phyloP scores from a whole-genome alignment of 225 moss, liverwort and hornwort genomes.

The Sphagnum contortum region DNA sequence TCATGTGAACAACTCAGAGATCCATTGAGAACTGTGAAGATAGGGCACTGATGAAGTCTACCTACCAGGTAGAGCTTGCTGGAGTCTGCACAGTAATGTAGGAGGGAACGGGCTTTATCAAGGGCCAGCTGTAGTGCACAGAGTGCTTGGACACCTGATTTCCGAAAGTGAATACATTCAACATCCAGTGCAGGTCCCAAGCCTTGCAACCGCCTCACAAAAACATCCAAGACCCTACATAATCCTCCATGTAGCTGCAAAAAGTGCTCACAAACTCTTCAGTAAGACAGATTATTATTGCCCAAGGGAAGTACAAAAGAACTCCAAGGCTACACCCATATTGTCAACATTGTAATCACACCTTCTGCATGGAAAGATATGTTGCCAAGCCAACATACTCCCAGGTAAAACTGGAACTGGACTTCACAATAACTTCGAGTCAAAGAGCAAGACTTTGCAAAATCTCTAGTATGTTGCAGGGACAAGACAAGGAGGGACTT shows the following conservation, averaged over 20 bases:
- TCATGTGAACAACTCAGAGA: not conserved
- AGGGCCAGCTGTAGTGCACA: slow-evolving; percentile 61
- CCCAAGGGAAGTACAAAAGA: too few species aligned
- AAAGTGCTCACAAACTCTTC: too few species aligned
- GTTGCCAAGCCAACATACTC: too few species aligned
- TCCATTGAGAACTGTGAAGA: not conserved
- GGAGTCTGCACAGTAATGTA: slow-evolving; percentile 69
- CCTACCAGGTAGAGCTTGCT: slow-evolving; percentile 82
- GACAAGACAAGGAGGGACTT: too few species aligned
- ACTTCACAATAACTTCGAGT: too few species aligned
- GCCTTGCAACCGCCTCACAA: slow-evolving; percentile 50
- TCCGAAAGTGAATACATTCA: slow-evolving; percentile 55
- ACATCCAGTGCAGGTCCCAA: slow-evolving; percentile 52
- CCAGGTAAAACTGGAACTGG: too few species aligned
- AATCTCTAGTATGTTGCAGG: too few species aligned
- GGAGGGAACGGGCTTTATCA: slow-evolving; percentile 62
- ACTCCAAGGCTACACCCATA: too few species aligned
- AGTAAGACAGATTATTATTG: too few species aligned
- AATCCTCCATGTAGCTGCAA: slow-evolving; percentile 68
- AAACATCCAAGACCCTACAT: slow-evolving; percentile 51
- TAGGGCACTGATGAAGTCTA: not conserved
- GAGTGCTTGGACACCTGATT: slow-evolving; percentile 64
- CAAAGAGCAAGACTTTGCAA: too few species aligned
- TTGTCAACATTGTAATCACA: too few species aligned
- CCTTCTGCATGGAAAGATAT: too few species aligned